phyloP scores from a whole-genome alignment of 139 green algal genomes.

The Chlamydomonas sp. region DNA sequence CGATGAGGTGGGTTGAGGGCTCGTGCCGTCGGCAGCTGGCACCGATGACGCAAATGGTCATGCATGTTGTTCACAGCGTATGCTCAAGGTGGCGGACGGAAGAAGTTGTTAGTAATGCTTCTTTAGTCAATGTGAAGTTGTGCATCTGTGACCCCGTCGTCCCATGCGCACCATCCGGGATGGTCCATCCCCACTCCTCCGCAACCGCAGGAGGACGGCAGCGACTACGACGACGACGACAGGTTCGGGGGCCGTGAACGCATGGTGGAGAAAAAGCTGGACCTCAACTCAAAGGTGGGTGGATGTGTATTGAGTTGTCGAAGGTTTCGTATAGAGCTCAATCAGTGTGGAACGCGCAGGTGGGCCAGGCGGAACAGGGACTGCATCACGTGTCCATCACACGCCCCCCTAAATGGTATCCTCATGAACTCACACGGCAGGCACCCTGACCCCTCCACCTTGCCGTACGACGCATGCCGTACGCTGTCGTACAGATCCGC shows the following conservation, averaged over 20 bases:
- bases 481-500: neutral
- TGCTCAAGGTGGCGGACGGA: too few relatives aligned
- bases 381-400: neutral
- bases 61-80: too few relatives aligned
- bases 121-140: too few relatives aligned
- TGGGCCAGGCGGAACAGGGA: neutral
- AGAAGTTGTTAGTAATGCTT: too few relatives aligned
- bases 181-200: too few relatives aligned
- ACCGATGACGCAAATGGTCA: neutral
- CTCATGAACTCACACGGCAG: neutral
- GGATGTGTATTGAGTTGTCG: neutral
- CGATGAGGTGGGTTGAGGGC: neutral
- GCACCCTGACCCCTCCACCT: neutral
- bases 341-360: too few relatives aligned
- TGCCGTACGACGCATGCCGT: too few relatives aligned
- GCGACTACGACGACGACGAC: too few relatives aligned
- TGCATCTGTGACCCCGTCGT: too few relatives aligned
- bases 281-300: constrained; percentile 56
- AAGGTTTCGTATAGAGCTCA: too few relatives aligned
- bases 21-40: neutral
- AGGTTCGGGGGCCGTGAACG: neutral
- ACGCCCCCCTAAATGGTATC: neutral
- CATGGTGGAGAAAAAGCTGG: constrained; percentile 49
- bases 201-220: too few relatives aligned
- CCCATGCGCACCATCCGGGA: too few relatives aligned